Base-by-base conservation (phyloP, 768 basidiomycete species). In the Tylopilus subfusipes region DNA sequence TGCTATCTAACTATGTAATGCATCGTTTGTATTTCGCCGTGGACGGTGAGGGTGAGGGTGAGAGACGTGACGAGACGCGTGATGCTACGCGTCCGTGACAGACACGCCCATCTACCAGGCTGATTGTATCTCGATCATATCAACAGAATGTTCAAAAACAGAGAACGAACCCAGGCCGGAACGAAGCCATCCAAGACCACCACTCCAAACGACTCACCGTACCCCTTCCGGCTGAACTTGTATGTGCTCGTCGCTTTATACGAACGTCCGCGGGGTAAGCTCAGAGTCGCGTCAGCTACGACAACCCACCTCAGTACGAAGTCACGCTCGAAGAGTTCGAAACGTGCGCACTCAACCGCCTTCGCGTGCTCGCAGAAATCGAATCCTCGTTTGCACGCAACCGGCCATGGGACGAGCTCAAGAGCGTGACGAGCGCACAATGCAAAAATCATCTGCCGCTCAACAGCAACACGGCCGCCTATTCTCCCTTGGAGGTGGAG, bases 261-360 rank as follows among this genome's bases (percentile, higher is more conserved):
- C 53, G 21, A 18, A 42, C 44, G 24, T 36, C 27, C 18, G 5
- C 36, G 14, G n/a, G 11, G 21, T 33, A 19, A 27, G 44, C 51
- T 67, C 11, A 67, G 27, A 25, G 16, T 11, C 24, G n/a, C 52
- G 19, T 21, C 48, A 97, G 94, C 71, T 98, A 99, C 66, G 88
- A 95, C 61, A 73, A 67, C 18, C 91, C 95, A 21, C 97, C 97
- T 19, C 70, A 80, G 16, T 86, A 85, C 52, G 93, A 98, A 63
- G 86, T 98, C 19, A 93, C 93, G 1, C 76, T 98, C 18, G 97
- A 98, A 68, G 90, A 98, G 58, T 99, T 99, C 61, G 97, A 99
- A 68, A 85, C 80, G 3, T 90, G 81, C 66, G 97, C 97, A 1
- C 77, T 99, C 21, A 85, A 96, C 60, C 77, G 97, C 34, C 79